phyloP scores from a whole-genome alignment of 306 rosid genomes.

The Neltuma alba region DNA sequence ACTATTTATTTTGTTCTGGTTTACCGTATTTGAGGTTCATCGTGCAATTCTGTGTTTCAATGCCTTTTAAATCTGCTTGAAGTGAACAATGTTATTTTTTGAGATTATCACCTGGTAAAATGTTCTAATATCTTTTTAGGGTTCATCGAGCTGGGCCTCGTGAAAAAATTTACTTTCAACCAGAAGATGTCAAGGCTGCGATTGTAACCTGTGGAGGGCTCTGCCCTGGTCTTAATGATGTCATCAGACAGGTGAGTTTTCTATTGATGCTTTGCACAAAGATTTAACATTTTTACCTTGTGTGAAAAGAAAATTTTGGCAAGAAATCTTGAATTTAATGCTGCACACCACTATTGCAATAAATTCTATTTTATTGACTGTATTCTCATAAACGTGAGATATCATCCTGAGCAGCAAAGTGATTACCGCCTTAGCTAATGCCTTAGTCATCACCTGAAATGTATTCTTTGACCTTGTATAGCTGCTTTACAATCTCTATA shows the following conservation, averaged over 20 bases:
- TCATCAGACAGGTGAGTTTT: slow-evolving; percentile 87
- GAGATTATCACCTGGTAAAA: slow-evolving; percentile 10
- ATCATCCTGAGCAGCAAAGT: slow-evolving; percentile 8
- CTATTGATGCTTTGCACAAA: slow-evolving; percentile 24
- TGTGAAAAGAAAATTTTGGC: slow-evolving; percentile 17
- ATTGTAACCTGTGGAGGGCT: slow-evolving; percentile 99
- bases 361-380: background rate
- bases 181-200: slow-evolving; percentile 96
- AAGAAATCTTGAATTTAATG: background rate
- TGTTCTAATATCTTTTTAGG: slow-evolving; percentile 53
- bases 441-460: slow-evolving; percentile 8
- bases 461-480: slow-evolving; percentile 12
- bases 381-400: background rate
- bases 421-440: slow-evolving; percentile 15
- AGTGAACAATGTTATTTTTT: background rate
- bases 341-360: background rate
- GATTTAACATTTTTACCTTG: slow-evolving; percentile 1
- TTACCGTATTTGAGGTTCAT: background rate
- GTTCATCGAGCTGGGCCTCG: slow-evolving; percentile 99
- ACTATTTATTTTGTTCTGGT: background rate
- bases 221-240: slow-evolving; percentile 99
- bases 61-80: background rate
- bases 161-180: slow-evolving; percentile 86
- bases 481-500: background rate
- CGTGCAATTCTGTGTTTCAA: slow-evolving; percentile 17